Evolutionary conservation across 192 early-diverging fungal species (phyloP), one percentile per base, ranked within the genome.

Genomic region (Coemansia reversa): DNA sequence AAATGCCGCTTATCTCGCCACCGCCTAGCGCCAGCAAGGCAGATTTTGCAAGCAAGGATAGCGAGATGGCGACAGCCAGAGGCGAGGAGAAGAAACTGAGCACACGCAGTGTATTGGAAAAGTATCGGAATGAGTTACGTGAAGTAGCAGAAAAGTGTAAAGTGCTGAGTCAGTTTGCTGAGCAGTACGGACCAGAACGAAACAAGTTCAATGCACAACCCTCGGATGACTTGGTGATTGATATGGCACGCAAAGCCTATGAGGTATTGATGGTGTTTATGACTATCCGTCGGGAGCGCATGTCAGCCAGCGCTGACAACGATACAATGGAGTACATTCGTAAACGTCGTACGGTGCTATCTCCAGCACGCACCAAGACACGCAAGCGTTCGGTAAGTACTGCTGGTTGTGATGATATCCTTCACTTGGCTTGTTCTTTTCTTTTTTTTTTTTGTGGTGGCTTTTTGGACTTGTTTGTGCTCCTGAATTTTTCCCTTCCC

Each of bases 261-360:
- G 82, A 83, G 62, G 74, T 83, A 32, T 64, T 83, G 56, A 70
- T 75, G 73, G 76, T 83, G 25, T 83, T 83, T 45, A 76, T 79
- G 74, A 73, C 72, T 29, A 76, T 83, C 27, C 76, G 76, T 19
- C 67, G 73, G 33, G 82, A 83, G 57, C 72, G 74, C 55, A 73
- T 79, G 76, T 75, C 74, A 7, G 69, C 74, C 55, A 72, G 67
- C 22, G 67, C 52, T 35, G 82, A 79, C 55, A 68, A 76, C 54
- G 82, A 84, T 19, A 75, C 82, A 9, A 84, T 84, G 82, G 74
- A 84, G 63, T 84, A 84, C 55, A 84, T 84, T 24, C 76, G 82
- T 53, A 84, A 84, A 51, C 76, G 76, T 27, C 82, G 82, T 68
- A 84, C 76, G 0, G 74, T 79, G 60, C 70, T 80, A n/a, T 74